phyloP scores from a whole-genome alignment of 352 stramenopile species.

The Phytopythium kandeliae region DNA sequence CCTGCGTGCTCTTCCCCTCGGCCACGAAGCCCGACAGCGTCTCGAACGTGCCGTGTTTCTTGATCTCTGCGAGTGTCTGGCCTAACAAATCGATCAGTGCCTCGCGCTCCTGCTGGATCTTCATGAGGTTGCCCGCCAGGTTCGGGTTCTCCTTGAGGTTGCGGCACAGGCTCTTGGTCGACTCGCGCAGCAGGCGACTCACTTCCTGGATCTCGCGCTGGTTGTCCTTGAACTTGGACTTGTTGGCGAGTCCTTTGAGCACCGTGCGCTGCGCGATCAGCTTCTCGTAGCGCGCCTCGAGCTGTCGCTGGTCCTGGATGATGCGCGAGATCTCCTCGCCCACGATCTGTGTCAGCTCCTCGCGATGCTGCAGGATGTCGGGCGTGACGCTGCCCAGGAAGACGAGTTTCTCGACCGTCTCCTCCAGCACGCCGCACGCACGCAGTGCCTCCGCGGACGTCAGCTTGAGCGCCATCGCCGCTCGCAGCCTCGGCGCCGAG shows the following conservation, averaged over 20 bases:
- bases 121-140: constrained; percentile 88
- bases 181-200: constrained; percentile 83
- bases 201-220: constrained; percentile 91
- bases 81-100: constrained; percentile 70
- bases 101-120: constrained; percentile 90
- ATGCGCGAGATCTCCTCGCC: constrained; percentile 92
- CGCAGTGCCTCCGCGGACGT: constrained; percentile 60
- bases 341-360: constrained; percentile 90
- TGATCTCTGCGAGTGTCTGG: constrained; percentile 59
- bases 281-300: constrained; percentile 88
- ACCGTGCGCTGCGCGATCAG: constrained; percentile 82
- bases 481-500: neutral
- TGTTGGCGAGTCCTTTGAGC: constrained; percentile 90
- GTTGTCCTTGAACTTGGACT: constrained; percentile 92
- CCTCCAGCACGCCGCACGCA: constrained; percentile 81
- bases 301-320: constrained; percentile 85
- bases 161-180: constrained; percentile 88
- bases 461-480: constrained; percentile 48
- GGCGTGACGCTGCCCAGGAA: constrained; percentile 90
- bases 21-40: constrained; percentile 69
- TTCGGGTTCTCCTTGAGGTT: constrained; percentile 94
- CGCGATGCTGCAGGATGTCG: constrained; percentile 88
- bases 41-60: constrained; percentile 70
- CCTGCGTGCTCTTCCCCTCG: constrained; percentile 68
- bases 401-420: constrained; percentile 87